Evolutionary conservation across 257 asterid genomes (phyloP).

Genomic region (Jasminum sambac): DNA sequence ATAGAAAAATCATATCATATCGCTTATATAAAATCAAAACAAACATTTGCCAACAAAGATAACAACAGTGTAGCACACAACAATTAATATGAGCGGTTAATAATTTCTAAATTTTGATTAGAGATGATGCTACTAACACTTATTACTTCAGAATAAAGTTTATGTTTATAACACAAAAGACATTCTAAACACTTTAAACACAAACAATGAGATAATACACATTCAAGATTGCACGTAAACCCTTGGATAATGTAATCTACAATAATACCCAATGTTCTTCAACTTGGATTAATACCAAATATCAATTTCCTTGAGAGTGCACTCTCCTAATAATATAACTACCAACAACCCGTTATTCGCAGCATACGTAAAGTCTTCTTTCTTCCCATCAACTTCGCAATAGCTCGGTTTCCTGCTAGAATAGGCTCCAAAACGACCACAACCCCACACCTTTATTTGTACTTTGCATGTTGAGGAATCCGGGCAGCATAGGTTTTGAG

Average conservation of each 20-base stretch:
- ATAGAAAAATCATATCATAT: too few relatives aligned
- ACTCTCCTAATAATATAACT: slow-evolving; percentile 40
- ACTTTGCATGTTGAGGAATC: slow-evolving; percentile 7
- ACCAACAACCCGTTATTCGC: slow-evolving; percentile 36
- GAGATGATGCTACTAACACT: too few relatives aligned
- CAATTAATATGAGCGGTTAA: too few relatives aligned
- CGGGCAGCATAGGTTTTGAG: neutral
- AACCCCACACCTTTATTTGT: slow-evolving; percentile 35
- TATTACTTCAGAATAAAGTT: too few relatives aligned
- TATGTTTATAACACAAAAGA: too few relatives aligned
- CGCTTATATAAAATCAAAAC: too few relatives aligned
- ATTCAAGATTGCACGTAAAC: neutral
- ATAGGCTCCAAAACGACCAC: slow-evolving; percentile 59
- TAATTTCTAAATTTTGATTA: too few relatives aligned
- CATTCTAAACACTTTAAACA: too few relatives aligned
- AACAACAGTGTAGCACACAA: too few relatives aligned
- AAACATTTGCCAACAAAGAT: too few relatives aligned
- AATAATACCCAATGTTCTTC: neutral
- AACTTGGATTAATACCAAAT: neutral
- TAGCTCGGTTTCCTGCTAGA: slow-evolving; percentile 41
- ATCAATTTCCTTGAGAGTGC: slow-evolving; percentile 29
- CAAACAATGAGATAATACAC: neutral
- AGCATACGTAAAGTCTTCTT: slow-evolving; percentile 31
- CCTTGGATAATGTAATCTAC: neutral
- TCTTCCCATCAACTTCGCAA: slow-evolving; percentile 36